A percentile compares a stretch with the other conserved stretches of the same genome.
Conservation (phyloP, 2,329 filamentous ascomycete genomes). For the Mollisia scopiformis region DNA sequence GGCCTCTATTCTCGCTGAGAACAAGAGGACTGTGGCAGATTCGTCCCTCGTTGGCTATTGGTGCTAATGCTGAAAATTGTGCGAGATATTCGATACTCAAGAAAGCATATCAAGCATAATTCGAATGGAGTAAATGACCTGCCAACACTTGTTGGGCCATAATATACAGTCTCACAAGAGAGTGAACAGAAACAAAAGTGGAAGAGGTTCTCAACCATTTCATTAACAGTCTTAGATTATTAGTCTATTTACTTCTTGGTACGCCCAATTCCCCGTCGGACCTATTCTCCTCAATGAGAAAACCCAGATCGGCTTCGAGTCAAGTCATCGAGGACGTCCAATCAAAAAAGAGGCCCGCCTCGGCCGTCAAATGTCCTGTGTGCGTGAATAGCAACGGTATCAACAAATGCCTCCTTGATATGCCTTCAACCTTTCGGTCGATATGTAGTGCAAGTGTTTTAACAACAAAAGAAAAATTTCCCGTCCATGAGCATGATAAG, state of each 20-base stretch:
- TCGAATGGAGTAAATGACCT: background rate
- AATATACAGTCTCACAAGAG: background rate
- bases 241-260: slow-evolving; percentile 17
- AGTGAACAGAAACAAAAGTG: background rate
- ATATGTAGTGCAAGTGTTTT: slow-evolving; percentile 12
- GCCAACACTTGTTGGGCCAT: background rate
- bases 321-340: slow-evolving; percentile 9
- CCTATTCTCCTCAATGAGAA: slow-evolving; percentile 3
- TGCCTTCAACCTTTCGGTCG: slow-evolving; percentile 1
- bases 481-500: slow-evolving; percentile 18
- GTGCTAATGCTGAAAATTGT: too few relatives aligned
- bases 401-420: slow-evolving; percentile 5
- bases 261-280: background rate
- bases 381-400: slow-evolving; percentile 13
- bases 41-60: too few relatives aligned
- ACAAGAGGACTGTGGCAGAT: too few relatives aligned
- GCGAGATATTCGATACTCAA: too few relatives aligned
- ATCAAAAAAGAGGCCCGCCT: slow-evolving; percentile 5
- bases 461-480: slow-evolving; percentile 24
- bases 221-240: slow-evolving; percentile 21
- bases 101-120: background rate
- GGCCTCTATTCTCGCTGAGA: too few relatives aligned
- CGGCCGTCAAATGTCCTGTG: slow-evolving; percentile 21
- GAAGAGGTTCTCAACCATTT: background rate
- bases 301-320: background rate